phyloP scores from a whole-genome alignment of 2,329 filamentous ascomycete species.

The Trichoderma semiorbis region DNA sequence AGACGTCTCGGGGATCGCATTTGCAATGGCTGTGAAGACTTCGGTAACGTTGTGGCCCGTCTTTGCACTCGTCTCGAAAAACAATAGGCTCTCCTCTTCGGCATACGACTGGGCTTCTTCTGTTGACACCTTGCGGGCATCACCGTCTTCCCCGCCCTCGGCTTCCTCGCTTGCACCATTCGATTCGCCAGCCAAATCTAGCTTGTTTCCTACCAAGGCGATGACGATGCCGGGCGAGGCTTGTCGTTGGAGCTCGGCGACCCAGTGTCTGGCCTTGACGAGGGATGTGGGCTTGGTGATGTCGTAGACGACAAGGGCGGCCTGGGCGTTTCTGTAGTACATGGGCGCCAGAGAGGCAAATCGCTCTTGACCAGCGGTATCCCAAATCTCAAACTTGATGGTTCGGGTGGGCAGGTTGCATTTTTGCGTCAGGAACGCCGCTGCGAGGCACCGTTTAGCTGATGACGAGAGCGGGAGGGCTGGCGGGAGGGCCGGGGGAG shows the following conservation, averaged over 20 bases:
- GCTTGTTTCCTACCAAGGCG: constrained; percentile 93
- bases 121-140: constrained; percentile 85
- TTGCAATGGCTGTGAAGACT: constrained; percentile 97
- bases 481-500: constrained; percentile 19
- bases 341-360: constrained; percentile 96
- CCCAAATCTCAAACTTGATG: constrained; percentile 95
- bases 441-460: constrained; percentile 42
- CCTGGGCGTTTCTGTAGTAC: constrained; percentile 99
- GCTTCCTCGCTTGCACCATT: constrained; percentile 48
- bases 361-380: constrained; percentile 95
- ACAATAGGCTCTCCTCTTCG: constrained; percentile 88
- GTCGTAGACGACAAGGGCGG: constrained; percentile 96
- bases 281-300: constrained; percentile 94
- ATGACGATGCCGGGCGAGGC: constrained; percentile 96
- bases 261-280: constrained; percentile 97
- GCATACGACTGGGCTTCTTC: constrained; percentile 90
- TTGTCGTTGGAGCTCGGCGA: constrained; percentile 93
- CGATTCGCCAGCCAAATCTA: constrained; percentile 73
- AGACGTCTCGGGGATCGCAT: constrained; percentile 94
- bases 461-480: not conserved
- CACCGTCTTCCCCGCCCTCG: constrained; percentile 60
- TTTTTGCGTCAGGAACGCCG: constrained; percentile 97
- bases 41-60: constrained; percentile 90
- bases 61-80: constrained; percentile 98
- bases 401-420: constrained; percentile 91